Percentiles rank a stretch among this genome's conserved stretches.
phyloP scores from a whole-genome alignment of 2,329 filamentous ascomycete genomes.

The Sporothrix phasma region DNA sequence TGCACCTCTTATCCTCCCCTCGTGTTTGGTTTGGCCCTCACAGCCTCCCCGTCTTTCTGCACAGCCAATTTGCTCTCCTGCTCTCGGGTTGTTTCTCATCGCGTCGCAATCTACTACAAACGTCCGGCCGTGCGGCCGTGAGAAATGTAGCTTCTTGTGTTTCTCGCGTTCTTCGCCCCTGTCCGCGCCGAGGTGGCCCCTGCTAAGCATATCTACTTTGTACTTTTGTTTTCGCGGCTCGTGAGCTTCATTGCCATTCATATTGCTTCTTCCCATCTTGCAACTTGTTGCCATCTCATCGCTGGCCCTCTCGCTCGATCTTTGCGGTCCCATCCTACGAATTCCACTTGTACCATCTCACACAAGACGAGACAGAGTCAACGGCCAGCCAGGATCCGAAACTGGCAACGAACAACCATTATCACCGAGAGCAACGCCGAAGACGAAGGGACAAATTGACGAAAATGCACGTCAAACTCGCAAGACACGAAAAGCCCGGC shows the following conservation, averaged over 20 bases:
- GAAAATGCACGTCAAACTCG: background rate
- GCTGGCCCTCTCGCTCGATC: background rate
- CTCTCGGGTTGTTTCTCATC: background rate
- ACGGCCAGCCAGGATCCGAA: background rate
- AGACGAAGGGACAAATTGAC: background rate
- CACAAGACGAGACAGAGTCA: background rate
- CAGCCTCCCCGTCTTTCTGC: background rate
- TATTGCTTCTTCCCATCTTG: background rate
- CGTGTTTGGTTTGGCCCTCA: constrained; percentile 1
- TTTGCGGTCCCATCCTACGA: background rate
- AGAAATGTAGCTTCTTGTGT: background rate
- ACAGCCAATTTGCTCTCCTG: background rate
- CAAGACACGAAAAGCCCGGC: background rate
- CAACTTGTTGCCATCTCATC: background rate
- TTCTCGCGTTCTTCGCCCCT: background rate
- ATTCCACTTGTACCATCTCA: background rate
- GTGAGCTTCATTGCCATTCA: background rate
- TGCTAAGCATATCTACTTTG: background rate
- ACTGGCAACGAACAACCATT: background rate
- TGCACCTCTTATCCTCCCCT: background rate
- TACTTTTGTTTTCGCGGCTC: background rate
- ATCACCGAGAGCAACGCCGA: background rate
- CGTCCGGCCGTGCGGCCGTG: background rate
- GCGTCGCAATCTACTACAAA: background rate
- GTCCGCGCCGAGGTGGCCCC: background rate